Conservation (phyloP, 805 yeast genomes). For the Zygosaccharomyces pseudorouxii region DNA sequence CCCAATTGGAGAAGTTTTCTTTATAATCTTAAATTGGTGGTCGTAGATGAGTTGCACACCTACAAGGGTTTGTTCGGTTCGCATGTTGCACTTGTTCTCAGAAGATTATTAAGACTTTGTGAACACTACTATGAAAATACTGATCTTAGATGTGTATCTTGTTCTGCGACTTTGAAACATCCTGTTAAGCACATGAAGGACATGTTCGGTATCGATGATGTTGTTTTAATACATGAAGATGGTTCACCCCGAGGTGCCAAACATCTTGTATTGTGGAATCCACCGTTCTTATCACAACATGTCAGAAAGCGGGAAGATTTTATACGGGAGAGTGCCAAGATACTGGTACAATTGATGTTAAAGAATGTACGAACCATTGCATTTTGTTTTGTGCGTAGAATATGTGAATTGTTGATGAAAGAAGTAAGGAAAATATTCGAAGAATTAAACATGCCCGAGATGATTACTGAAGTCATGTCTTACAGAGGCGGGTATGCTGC, state of each 20-base stretch:
- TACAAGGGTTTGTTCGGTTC: constrained; percentile 91
- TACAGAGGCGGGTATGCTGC: constrained; percentile 95
- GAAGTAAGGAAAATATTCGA: constrained; percentile 60
- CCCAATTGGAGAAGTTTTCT: constrained; percentile 70
- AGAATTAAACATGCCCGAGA: constrained; percentile 41
- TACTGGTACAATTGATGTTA: constrained; percentile 61
- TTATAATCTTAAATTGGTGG: constrained; percentile 60
- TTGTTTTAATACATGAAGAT: constrained; percentile 62
- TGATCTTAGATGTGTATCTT: constrained; percentile 67
- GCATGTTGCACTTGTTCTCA: constrained; percentile 80
- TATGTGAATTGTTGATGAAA: constrained; percentile 84
- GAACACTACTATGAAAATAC: constrained; percentile 37
- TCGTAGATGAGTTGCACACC: constrained; percentile 80
- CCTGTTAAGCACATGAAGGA: constrained; percentile 70
- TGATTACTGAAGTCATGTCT: constrained; percentile 71
- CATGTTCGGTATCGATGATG: constrained; percentile 63
- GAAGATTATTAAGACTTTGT: constrained; percentile 64
- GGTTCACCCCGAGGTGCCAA: constrained; percentile 87
- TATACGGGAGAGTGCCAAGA: constrained; percentile 68
- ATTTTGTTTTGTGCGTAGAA: constrained; percentile 80
- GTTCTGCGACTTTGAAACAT: constrained; percentile 86
- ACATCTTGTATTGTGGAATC: constrained; percentile 76
- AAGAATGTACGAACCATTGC: constrained; percentile 75
- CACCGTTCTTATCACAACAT: constrained; percentile 61
- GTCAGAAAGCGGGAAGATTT: constrained; percentile 60